Conservation (phyloP, 495 filamentous ascomycete species). For the Aspergillus bertholletiae region DNA sequence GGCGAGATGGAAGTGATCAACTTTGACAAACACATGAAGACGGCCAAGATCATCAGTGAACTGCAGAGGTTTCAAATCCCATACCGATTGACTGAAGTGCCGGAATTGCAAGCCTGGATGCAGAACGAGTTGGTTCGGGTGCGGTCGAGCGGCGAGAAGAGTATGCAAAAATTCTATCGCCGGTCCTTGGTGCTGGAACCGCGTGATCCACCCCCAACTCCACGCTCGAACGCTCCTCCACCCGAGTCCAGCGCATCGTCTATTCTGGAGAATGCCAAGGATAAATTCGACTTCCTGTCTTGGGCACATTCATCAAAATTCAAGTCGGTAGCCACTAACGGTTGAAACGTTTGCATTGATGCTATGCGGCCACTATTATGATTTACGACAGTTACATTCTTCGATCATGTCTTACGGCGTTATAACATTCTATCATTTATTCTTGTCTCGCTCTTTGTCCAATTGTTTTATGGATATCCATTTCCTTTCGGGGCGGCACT, state of each 20-base stretch:
- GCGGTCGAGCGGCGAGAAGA: slow-evolving; percentile 71
- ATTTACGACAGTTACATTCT: slow-evolving; percentile 9
- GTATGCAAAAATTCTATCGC: slow-evolving; percentile 76
- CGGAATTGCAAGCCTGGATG: slow-evolving; percentile 94
- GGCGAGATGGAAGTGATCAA: slow-evolving; percentile 81
- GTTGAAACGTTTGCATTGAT: slow-evolving; percentile 23
- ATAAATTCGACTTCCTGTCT: slow-evolving; percentile 56
- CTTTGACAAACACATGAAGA: slow-evolving; percentile 96
- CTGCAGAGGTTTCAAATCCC: slow-evolving; percentile 97
- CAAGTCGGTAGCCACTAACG: slow-evolving; percentile 44
- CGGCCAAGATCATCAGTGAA: slow-evolving; percentile 91
- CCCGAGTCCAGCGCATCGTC: slow-evolving; percentile 41
- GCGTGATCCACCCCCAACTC: slow-evolving; percentile 47
- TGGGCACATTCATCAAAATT: slow-evolving; percentile 51
- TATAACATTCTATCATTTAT: background rate
- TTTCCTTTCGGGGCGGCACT: background rate
- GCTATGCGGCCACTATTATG: slow-evolving; percentile 9
- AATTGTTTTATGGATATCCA: slow-evolving; percentile 14
- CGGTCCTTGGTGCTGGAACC: slow-evolving; percentile 88
- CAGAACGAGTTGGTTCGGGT: slow-evolving; percentile 79
- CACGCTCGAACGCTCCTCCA: slow-evolving; percentile 14
- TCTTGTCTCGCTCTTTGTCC: slow-evolving; percentile 1
- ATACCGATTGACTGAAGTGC: slow-evolving; percentile 77
- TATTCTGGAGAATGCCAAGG: slow-evolving; percentile 50
- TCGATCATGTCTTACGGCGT: slow-evolving; percentile 9